Base-by-base conservation (phyloP, 495 filamentous ascomycete genomes). In the Neurospora tetraspora region DNA sequence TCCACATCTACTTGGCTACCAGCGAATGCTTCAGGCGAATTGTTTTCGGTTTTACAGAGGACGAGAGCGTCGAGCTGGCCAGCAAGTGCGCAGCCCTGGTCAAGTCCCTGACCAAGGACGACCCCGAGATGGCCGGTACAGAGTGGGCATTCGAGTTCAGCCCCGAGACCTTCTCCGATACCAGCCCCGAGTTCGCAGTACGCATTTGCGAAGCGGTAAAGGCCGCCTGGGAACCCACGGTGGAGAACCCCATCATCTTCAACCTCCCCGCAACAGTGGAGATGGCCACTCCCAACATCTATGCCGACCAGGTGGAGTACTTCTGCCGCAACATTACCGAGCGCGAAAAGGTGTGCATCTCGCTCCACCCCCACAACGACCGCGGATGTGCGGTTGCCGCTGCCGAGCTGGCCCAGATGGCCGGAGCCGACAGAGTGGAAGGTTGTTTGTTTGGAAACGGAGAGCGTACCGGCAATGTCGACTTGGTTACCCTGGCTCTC, bases 211-310 rank as follows among this genome's bases (percentile, higher is more conserved):
- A 97, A 80, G 94, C 94, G 36, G 95, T 98, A 73, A 98, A 98
- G 86, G 90, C 85, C n/a, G 94, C 94, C 1, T 99, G 96, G 96
- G 94, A 85, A 70, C 95, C 96, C 7, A 88, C 90, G 0, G 90
- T 83, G 23, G 87, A 94, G 79, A 90, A 91, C 77, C 93, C 91
- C 18, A 96, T 99, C 77, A 95, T 99, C 79, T 98, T 99, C 88
- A 99, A 99, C 82, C 88, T 99, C 39, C 96, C 96, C 11, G 96
- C 96, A 9, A 98, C 96, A 0, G 96, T 99, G 23, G 96, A 98
- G 82, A 91, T 98, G 91, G 83, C 93, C 3, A 99, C 96, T 3
- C 96, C 96, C 23, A 99, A 99, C 77, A 88, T 98, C 69, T 99
- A 96, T 78, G 96, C 96, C 37, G 96, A 99, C 81, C 93, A 97